These are phyloP conservation scores for Fusarium succisae DNA, from an alignment of 2,329 filamentous ascomycete genomes.

Conservation along the genomic window DNA sequence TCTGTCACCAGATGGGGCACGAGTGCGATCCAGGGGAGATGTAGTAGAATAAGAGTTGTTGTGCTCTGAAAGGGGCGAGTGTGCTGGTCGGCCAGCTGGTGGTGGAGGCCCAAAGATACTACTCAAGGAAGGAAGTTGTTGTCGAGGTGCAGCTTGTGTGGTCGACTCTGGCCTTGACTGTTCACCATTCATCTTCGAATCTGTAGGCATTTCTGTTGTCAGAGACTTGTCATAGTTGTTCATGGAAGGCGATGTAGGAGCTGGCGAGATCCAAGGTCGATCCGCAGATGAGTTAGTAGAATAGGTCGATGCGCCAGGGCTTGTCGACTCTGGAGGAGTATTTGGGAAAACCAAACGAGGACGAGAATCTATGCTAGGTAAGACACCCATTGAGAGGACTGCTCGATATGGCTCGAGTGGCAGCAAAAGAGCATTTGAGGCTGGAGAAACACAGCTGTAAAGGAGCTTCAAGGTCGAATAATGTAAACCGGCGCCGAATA, in stretches of 20 bases:
- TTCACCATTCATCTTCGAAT: constrained; percentile 51
- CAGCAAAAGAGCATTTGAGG: constrained; percentile 37
- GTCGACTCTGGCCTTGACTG: constrained; percentile 49
- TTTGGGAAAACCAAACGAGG: constrained; percentile 61
- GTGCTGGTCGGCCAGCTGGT: constrained; percentile 53
- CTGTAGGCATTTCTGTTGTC: constrained; percentile 54
- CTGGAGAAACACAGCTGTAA: constrained; percentile 16
- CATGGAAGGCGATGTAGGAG: constrained; percentile 62
- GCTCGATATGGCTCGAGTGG: constrained; percentile 43
- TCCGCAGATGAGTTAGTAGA: constrained; percentile 58
- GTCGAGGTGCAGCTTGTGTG: constrained; percentile 47
- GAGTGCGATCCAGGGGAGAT: constrained; percentile 60
- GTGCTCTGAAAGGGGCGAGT: constrained; percentile 59
- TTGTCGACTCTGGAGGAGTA: constrained; percentile 64
- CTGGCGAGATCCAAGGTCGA: constrained; percentile 54
- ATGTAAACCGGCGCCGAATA: constrained; percentile 21
- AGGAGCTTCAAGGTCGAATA: constrained; percentile 29
- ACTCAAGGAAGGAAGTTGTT: constrained; percentile 65
- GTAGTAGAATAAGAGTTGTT: constrained; percentile 53
- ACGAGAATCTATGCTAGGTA: constrained; percentile 60
- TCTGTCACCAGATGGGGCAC: constrained; percentile 52
- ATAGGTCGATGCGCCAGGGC: constrained; percentile 60
- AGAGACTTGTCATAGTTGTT: constrained; percentile 64
- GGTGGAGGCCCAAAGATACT: constrained; percentile 64
- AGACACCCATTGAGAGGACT: constrained; percentile 64